Evolutionary conservation across 2,329 filamentous ascomycete species (phyloP), one percentile per base, ranked within the genome.

Genomic region (Aspergillus costaricaensis): DNA sequence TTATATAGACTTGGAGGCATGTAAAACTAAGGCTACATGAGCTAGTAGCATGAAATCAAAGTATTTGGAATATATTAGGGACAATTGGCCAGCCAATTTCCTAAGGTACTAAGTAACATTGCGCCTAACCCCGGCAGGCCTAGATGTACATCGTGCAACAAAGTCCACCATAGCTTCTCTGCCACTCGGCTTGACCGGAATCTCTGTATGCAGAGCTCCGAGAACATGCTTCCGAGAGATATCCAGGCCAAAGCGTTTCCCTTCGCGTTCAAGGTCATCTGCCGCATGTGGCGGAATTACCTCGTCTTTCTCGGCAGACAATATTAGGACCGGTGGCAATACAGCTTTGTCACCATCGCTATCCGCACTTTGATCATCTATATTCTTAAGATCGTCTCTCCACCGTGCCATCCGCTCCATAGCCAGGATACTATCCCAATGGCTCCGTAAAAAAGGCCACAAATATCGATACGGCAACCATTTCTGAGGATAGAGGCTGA

Each of bases 391-490:
- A 5, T 36, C 7, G 21, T 70, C 55, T 51, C 68, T 56, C 61
- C 60, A 67, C 2, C 14, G 27, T 10, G 78, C 75, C 23, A 84
- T 75, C 8, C 63, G 67, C 4, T 70, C 70, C 59, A 84, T 61
- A 2, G 80, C 77, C 0, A 59, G 65, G 23, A 75, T 72, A 50
- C 75, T 81, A 63, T 84, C 80, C 83, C 83, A 85, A 48, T 76
- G 77, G 58, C 80, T 92, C 65, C 89, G 82, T 10, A 93, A 79
- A 69, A 93, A 92, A 0, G 88, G 88, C 81, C 86, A 86, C 0
- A 94, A 80, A 70, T 93, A 87, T 50, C 85, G 84, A 72, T 94
- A 94, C 0, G 91, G 91, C 6, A 93, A 78, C 89, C 90, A 93
- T 67, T 85, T 90, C 67, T 92, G 89, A 1, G 90, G 90, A 69